A percentile compares a stretch with the other conserved stretches of the same genome.
These are phyloP conservation scores for Benincasa hispida DNA, from an alignment of 306 rosid species.

Conservation along the genomic window DNA sequence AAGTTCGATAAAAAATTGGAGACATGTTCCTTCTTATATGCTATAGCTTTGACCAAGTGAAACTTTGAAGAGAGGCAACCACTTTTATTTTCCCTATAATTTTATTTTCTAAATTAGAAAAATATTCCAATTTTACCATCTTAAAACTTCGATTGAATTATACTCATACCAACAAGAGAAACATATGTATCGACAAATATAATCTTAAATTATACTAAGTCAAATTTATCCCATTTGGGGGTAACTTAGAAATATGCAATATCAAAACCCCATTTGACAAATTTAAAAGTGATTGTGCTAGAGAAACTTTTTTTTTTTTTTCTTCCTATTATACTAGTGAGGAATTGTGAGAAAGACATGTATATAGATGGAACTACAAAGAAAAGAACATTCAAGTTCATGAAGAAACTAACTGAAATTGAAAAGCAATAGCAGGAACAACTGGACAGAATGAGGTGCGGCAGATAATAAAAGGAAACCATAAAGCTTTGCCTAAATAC, in stretches of 20 bases:
- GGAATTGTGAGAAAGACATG: neutral
- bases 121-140: neutral
- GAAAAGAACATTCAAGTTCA: neutral
- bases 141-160: neutral
- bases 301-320: neutral
- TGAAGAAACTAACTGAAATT: slow-evolving; percentile 1
- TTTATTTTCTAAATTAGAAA: neutral
- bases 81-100: neutral
- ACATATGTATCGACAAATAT: too few species aligned
- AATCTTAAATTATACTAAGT: neutral
- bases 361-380: neutral
- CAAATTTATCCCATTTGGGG: neutral
- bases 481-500: slow-evolving; percentile 49
- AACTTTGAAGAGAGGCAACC: neutral
- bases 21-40: slow-evolving; percentile 1
- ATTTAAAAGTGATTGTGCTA: neutral
- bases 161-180: neutral
- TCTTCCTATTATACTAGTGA: neutral
- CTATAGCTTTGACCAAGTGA: neutral
- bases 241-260: neutral
- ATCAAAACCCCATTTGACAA: neutral
- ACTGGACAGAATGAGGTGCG: neutral
- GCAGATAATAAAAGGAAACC: slow-evolving; percentile 19
- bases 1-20: neutral
- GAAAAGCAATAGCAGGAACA: neutral